Percentiles rank a stretch among this genome's conserved stretches.
These are phyloP conservation scores for Xanthoparmelia taractica DNA, from an alignment of 495 filamentous ascomycete genomes.

Conservation along the genomic window DNA sequence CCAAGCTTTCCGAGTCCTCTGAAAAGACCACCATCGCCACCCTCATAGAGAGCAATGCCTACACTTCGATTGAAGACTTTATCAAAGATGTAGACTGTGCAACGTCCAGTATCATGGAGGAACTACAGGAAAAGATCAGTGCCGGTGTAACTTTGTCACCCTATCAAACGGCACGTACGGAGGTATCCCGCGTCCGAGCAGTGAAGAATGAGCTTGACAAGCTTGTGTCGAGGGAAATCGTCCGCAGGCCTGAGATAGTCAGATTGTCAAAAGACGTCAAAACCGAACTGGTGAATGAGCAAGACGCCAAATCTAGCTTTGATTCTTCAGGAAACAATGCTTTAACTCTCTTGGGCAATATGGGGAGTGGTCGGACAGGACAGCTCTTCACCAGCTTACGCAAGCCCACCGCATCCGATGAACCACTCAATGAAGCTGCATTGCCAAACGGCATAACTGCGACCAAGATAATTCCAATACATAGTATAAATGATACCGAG, in stretches of 20 bases:
- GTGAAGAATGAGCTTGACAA: constrained; percentile 46
- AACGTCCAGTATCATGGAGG: constrained; percentile 39
- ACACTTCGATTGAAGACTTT: constrained; percentile 42
- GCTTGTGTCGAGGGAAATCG: constrained; percentile 39
- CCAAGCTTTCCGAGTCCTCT: constrained; percentile 39
- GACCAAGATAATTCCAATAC: constrained; percentile 57
- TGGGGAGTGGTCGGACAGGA: constrained; percentile 49
- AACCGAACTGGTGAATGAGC: constrained; percentile 6
- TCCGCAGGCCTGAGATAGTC: constrained; percentile 26
- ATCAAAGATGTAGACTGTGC: constrained; percentile 45
- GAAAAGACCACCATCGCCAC: constrained; percentile 37
- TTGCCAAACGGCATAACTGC: constrained; percentile 68
- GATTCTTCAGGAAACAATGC: constrained; percentile 38
- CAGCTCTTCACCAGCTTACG: constrained; percentile 81
- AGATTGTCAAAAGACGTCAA: constrained; percentile 15
- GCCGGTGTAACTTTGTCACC: constrained; percentile 23
- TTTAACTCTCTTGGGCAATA: constrained; percentile 63
- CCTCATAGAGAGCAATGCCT: constrained; percentile 37
- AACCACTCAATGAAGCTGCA: constrained; percentile 50
- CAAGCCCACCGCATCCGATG: constrained; percentile 40
- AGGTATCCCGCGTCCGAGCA: constrained; percentile 28
- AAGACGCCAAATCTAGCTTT: background rate
- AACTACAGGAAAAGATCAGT: constrained; percentile 35
- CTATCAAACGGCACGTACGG: constrained; percentile 29
- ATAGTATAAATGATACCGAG: constrained; percentile 35